A percentile compares a stretch with the other conserved stretches of the same genome.
Evolutionary conservation across 2,329 filamentous ascomycete genomes (phyloP).

Genomic region (Aspergillus japonicus): DNA sequence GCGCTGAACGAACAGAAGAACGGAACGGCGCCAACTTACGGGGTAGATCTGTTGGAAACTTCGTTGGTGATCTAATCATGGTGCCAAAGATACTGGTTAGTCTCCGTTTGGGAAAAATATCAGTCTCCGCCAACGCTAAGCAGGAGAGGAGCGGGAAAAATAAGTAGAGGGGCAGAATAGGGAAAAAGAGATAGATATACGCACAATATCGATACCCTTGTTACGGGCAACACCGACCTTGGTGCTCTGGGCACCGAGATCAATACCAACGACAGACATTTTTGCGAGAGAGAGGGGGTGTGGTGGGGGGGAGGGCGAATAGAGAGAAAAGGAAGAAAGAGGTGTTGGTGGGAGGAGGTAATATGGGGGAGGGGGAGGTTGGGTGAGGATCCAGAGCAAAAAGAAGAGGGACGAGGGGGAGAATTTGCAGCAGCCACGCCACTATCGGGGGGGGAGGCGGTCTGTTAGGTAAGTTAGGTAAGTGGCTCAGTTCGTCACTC

Average conservation of each 20-base stretch:
- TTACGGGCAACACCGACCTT: slow-evolving; percentile 97
- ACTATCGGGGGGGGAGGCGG: slow-evolving; percentile 26
- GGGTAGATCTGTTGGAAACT: slow-evolving; percentile 95
- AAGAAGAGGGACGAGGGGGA: slow-evolving; percentile 32
- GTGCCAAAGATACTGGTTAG: slow-evolving; percentile 21
- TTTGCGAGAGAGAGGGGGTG: slow-evolving; percentile 30
- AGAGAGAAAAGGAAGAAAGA: slow-evolving; percentile 23
- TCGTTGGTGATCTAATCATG: slow-evolving; percentile 87
- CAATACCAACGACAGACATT: slow-evolving; percentile 73
- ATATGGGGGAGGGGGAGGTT: slow-evolving; percentile 12
- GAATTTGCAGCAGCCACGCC: slow-evolving; percentile 44
- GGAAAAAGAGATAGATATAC: slow-evolving; percentile 46
- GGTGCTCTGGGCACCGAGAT: slow-evolving; percentile 95
- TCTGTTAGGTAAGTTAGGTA: slow-evolving; percentile 18
- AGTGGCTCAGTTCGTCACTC: neutral
- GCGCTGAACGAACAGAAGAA: slow-evolving; percentile 9
- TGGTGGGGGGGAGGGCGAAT: slow-evolving; percentile 18
- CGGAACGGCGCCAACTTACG: slow-evolving; percentile 62
- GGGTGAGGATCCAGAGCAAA: slow-evolving; percentile 15
- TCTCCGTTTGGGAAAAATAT: slow-evolving; percentile 6
- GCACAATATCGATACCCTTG: slow-evolving; percentile 96
- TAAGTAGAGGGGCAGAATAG: slow-evolving; percentile 24
- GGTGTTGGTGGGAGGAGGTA: slow-evolving; percentile 4
- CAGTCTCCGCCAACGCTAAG: neutral
- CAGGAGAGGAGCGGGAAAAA: slow-evolving; percentile 12